Evolutionary conservation across 2,329 filamentous ascomycete genomes (phyloP).

Genomic region (Colletotrichum sp.): DNA sequence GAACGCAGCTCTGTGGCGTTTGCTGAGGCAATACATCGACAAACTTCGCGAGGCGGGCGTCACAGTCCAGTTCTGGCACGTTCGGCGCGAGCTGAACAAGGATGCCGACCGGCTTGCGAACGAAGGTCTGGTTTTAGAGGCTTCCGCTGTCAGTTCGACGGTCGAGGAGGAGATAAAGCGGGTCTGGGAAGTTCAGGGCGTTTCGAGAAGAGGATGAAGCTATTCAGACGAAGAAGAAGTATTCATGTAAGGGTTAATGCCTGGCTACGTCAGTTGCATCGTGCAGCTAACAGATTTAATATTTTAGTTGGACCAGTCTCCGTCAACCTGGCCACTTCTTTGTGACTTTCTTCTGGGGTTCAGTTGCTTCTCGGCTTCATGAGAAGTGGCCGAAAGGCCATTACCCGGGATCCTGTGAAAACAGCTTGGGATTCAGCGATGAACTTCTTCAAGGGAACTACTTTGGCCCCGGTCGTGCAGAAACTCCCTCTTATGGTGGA

Average conservation of each 20-base stretch:
- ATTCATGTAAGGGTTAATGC: neutral
- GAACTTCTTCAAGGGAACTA: too few relatives aligned
- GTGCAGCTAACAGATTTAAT: neutral
- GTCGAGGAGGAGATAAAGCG: neutral
- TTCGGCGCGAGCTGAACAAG: neutral
- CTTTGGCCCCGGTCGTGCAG: too few relatives aligned
- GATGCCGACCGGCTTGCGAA: neutral
- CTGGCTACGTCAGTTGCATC: neutral
- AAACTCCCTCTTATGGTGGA: too few relatives aligned
- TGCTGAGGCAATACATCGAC: neutral
- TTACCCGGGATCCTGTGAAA: neutral
- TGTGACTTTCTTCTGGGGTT: neutral
- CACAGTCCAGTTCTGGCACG: neutral
- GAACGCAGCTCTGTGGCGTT: neutral
- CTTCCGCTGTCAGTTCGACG: neutral
- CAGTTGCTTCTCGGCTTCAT: neutral
- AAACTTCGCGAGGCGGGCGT: neutral
- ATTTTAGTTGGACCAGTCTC: neutral
- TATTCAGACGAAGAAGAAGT: neutral
- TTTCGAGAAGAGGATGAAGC: neutral
- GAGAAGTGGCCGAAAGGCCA: neutral
- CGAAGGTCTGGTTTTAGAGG: neutral
- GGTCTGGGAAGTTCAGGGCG: neutral
- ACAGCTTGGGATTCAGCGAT: too few relatives aligned
- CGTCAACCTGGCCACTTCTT: neutral